phyloP scores from a whole-genome alignment of 164 flowering plant genomes.

The Protea cynaroides region DNA sequence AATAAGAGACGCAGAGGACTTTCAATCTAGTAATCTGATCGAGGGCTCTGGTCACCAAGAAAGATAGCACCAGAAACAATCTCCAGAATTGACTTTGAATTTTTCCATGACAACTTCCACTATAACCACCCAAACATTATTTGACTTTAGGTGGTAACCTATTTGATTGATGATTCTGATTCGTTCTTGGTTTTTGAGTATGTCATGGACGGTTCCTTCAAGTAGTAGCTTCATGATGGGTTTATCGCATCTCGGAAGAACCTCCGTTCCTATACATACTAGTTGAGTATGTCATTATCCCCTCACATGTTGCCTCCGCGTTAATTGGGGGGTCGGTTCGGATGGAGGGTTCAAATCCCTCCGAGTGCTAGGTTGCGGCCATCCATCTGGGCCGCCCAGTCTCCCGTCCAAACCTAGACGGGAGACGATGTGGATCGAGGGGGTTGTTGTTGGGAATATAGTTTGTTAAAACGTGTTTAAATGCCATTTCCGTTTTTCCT shows the following conservation, averaged over 20 bases:
- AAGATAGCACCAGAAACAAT: slow-evolving; percentile 27
- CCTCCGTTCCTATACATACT: too few relatives aligned
- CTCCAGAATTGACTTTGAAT: slow-evolving; percentile 45
- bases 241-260: slow-evolving; percentile 85
- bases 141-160: slow-evolving; percentile 58
- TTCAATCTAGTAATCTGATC: slow-evolving; percentile 59
- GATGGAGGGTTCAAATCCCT: too few relatives aligned
- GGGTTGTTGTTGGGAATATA: too few relatives aligned
- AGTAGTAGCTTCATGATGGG: slow-evolving; percentile 92
- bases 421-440: too few relatives aligned
- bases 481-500: too few relatives aligned
- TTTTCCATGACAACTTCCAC: slow-evolving; percentile 41
- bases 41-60: slow-evolving; percentile 65
- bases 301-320: too few relatives aligned
- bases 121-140: slow-evolving; percentile 54
- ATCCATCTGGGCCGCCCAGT: too few relatives aligned
- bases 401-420: too few relatives aligned
- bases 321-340: too few relatives aligned
- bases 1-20: slow-evolving; percentile 61
- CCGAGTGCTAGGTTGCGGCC: too few relatives aligned
- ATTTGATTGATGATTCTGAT: slow-evolving; percentile 28
- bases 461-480: too few relatives aligned
- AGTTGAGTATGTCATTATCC: too few relatives aligned
- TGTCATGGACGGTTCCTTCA: slow-evolving; percentile 77
- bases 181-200: slow-evolving; percentile 67